These are phyloP conservation scores for Linderina pennispora DNA, from an alignment of 192 early-diverging fungal species.

Conservation along the genomic window DNA sequence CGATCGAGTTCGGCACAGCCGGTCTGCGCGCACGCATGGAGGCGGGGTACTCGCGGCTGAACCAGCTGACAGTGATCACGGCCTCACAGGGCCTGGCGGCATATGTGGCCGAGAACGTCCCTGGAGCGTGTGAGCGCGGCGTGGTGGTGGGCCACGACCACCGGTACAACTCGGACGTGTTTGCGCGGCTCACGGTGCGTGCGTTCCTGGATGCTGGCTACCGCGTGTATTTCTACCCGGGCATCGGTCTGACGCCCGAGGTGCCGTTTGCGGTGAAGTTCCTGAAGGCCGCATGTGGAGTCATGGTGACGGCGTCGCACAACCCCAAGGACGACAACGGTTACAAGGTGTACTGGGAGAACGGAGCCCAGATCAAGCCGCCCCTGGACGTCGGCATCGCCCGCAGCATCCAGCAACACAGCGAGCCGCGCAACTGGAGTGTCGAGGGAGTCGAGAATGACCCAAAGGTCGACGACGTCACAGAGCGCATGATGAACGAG, in stretches of 20 bases:
- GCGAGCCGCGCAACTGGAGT: constrained; percentile 60
- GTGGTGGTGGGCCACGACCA: constrained; percentile 94
- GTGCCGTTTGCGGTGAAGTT: constrained; percentile 79
- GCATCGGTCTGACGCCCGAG: constrained; percentile 78
- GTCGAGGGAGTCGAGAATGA: constrained; percentile 50
- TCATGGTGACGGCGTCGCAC: constrained; percentile 97
- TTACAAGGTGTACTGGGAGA: constrained; percentile 85
- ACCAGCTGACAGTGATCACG: constrained; percentile 88
- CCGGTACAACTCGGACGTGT: constrained; percentile 76
- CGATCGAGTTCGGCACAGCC: constrained; percentile 83
- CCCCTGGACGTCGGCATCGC: constrained; percentile 82
- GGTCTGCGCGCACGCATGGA: constrained; percentile 90
- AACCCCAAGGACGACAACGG: constrained; percentile 95
- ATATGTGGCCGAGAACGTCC: constrained; percentile 57
- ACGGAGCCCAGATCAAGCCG: constrained; percentile 88
- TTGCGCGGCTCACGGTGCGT: constrained; percentile 77
- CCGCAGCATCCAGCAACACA: constrained; percentile 62
- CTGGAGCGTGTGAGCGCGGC: constrained; percentile 57
- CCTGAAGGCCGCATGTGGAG: constrained; percentile 66
- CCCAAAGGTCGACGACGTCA: constrained; percentile 51
- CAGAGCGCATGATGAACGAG: constrained; percentile 54
- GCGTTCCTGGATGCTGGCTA: constrained; percentile 74
- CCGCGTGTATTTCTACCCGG: constrained; percentile 70
- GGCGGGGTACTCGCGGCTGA: constrained; percentile 90
- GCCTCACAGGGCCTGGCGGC: constrained; percentile 81